phyloP scores from a whole-genome alignment of 768 basidiomycete genomes.

The Mycena vitilis region DNA sequence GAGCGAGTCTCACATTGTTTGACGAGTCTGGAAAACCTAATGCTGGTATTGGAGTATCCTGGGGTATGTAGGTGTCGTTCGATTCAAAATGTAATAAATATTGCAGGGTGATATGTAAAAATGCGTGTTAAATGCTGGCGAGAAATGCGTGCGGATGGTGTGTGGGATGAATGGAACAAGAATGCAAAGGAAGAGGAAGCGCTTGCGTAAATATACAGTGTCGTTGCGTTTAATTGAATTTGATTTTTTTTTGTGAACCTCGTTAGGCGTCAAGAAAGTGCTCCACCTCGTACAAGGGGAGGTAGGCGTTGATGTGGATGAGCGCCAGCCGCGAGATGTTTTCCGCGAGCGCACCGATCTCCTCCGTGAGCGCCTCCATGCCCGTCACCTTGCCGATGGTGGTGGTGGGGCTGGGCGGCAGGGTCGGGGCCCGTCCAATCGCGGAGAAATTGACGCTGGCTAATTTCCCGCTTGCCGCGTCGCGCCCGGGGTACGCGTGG shows the following conservation, averaged over 20 bases:
- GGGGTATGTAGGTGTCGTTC: constrained; percentile 1
- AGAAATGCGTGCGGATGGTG: constrained; percentile 1
- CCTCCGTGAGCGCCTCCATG: constrained; percentile 78
- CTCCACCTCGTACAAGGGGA: constrained; percentile 80
- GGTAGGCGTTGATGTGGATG: constrained; percentile 81
- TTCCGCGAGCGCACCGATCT: constrained; percentile 70
- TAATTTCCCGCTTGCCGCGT: constrained; percentile 46
- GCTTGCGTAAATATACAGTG: not conserved
- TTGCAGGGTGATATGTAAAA: constrained; percentile 23
- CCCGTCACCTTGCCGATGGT: constrained; percentile 59
- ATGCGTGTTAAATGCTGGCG: not conserved
- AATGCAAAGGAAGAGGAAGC: constrained; percentile 16
- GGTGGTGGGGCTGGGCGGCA: constrained; percentile 34
- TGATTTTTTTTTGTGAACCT: not conserved
- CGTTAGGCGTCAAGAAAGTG: constrained; percentile 56
- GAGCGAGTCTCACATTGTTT: constrained; percentile 3
- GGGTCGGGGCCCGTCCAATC: constrained; percentile 33
- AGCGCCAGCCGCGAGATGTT: constrained; percentile 78
- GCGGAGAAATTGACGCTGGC: constrained; percentile 42
- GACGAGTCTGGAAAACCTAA: constrained; percentile 12
- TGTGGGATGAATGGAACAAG: not conserved
- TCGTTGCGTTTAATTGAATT: constrained; percentile 21
- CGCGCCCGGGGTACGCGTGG: constrained; percentile 60
- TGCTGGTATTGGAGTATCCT: constrained; percentile 12
- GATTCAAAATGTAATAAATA: constrained; percentile 16